A percentile compares a stretch with the other conserved stretches of the same genome.
Evolutionary conservation across 352 stramenopile genomes (phyloP).

Genomic region (Globisporangium irregulare): DNA sequence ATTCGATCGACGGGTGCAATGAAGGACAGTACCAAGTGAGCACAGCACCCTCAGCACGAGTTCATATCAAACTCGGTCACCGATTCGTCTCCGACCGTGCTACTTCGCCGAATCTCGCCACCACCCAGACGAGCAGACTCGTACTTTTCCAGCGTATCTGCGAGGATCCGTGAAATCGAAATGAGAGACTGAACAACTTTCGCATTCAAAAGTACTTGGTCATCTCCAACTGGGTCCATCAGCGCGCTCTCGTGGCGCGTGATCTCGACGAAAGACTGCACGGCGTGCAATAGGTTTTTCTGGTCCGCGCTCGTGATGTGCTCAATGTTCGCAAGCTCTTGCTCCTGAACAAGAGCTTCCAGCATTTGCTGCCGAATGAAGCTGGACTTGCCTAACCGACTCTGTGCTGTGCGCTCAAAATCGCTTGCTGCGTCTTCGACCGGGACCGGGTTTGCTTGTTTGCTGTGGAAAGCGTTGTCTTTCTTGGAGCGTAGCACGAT

Average conservation of each 20-base stretch:
- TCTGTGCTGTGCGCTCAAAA: slow-evolving; percentile 54
- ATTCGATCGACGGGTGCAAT: background rate
- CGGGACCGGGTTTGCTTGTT: slow-evolving; percentile 3
- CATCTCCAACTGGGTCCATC: slow-evolving; percentile 1
- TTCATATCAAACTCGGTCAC: slow-evolving; percentile 33
- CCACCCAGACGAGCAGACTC: slow-evolving; percentile 13
- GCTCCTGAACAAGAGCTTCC: slow-evolving; percentile 52
- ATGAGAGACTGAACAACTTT: slow-evolving; percentile 38
- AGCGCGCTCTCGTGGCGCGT: slow-evolving; percentile 10
- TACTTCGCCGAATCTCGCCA: slow-evolving; percentile 5
- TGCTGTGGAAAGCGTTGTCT: slow-evolving; percentile 22
- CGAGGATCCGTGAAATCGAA: slow-evolving; percentile 42
- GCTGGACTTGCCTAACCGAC: slow-evolving; percentile 43
- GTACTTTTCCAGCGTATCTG: slow-evolving; percentile 39
- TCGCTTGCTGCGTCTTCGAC: slow-evolving; percentile 17
- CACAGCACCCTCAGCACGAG: background rate
- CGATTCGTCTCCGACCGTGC: slow-evolving; percentile 18
- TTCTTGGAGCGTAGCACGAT: slow-evolving; percentile 57
- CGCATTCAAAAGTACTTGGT: slow-evolving; percentile 18
- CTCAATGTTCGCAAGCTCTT: slow-evolving; percentile 36
- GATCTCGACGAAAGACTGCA: slow-evolving; percentile 40
- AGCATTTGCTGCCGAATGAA: slow-evolving; percentile 46
- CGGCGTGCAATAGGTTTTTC: slow-evolving; percentile 25
- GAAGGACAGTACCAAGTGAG: background rate
- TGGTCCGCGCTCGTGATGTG: slow-evolving; percentile 27